Evolutionary conservation across 257 asterid genomes (phyloP), one percentile per base, ranked within the genome.

Genomic region (Solanum etuberosum): DNA sequence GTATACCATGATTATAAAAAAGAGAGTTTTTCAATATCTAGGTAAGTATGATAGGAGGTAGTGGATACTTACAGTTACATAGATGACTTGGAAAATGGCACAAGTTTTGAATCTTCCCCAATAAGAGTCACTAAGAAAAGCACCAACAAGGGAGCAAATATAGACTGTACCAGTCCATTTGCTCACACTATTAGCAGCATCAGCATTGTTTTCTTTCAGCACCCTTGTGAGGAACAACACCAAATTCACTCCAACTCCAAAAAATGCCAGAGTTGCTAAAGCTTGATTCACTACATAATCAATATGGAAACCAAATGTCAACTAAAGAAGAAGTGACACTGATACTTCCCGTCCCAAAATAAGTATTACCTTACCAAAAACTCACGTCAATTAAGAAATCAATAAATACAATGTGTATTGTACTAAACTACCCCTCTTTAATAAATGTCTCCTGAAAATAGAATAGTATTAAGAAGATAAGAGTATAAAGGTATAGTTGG

Each of bases 131-230:
- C 99, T 96, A 2, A 96, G 92, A 87, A 96, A 96, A 34, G 98
- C 99, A 25, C 99, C 99, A 27, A 96, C 98, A 5, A 96, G 98
- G 25, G 99, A 96, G 94, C 94, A 96, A 35, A 96, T 95, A 83
- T 96, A 96, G 46, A 96, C 98, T 1, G 99, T 96, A 46, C 99
- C 99, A 1, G 99, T 96, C 99, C 98, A 96, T 91, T 95, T 95
- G 96, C 99, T 96, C 5, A 95, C 99, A 38, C 93, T 94, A 88
- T 96, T 96, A 11, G 99, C 99, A 5, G 98, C 99, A 25, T 94
- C 97, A 9, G 98, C 99, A 65, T 95, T 96, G 93, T 93, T 92
- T 86, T 96, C 94, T 78, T 93, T 93, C 83, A 97, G 86, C 42
- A 97, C 99, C 63, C 99, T 91, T 3, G 99, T 97, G 10, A 96